Percentiles rank a stretch among this genome's conserved stretches.
Evolutionary conservation across 495 filamentous ascomycete species (phyloP).

Genomic region (Penicillium ucsense): DNA sequence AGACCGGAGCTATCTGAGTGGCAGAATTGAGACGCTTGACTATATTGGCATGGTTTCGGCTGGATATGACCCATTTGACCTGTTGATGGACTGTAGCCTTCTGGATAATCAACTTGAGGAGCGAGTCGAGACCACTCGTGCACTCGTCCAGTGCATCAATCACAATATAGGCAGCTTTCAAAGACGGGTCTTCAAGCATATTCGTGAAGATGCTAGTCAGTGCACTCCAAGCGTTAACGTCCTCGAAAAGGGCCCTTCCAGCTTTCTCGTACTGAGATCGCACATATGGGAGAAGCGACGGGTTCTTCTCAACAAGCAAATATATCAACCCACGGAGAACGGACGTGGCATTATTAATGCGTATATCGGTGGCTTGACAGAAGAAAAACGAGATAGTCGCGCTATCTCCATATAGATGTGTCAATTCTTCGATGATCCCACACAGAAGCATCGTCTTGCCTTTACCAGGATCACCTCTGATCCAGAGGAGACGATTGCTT

Average conservation of each 20-base stretch:
- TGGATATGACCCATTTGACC: conserved; percentile 6
- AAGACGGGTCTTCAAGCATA: conserved; percentile 21
- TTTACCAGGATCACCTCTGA: conserved; percentile 20
- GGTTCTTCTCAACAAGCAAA: conserved; percentile 23
- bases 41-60: conserved; percentile 4
- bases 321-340: conserved; percentile 35
- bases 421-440: conserved; percentile 32
- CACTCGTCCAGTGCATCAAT: conserved; percentile 1
- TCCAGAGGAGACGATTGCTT: conserved; percentile 10
- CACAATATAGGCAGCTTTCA: background rate
- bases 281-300: conserved; percentile 22
- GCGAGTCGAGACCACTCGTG: background rate
- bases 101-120: background rate
- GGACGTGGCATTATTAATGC: conserved; percentile 29
- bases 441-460: conserved; percentile 35
- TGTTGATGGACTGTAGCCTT: background rate
- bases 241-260: conserved; percentile 22
- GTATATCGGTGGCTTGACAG: conserved; percentile 28
- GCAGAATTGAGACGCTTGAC: background rate
- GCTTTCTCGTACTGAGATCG: conserved; percentile 1
- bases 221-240: conserved; percentile 21
- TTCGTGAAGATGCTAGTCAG: conserved; percentile 20
- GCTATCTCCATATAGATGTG: background rate
- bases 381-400: conserved; percentile 35
- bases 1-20: background rate